phyloP scores from a whole-genome alignment of 2,329 filamentous ascomycete species.

The Aspergillus thermomutatus region DNA sequence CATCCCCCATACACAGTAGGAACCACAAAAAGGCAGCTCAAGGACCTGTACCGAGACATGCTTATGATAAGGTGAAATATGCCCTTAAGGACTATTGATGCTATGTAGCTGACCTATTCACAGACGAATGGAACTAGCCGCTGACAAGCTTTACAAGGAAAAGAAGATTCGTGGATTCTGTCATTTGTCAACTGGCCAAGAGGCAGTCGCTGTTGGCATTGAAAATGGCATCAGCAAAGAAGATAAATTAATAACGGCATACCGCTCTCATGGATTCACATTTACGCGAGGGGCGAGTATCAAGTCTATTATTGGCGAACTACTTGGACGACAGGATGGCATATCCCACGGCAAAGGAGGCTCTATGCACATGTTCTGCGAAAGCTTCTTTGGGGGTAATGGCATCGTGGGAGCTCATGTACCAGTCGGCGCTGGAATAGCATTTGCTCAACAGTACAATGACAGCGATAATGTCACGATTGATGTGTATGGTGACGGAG shows the following conservation, averaged over 20 bases:
- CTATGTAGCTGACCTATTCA: neutral
- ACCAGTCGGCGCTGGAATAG: conserved; percentile 88
- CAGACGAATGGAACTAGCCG: conserved; percentile 97
- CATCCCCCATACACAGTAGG: conserved; percentile 84
- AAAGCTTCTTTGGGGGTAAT: conserved; percentile 95
- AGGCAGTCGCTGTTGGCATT: conserved; percentile 92
- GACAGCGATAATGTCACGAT: conserved; percentile 77
- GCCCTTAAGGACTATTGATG: conserved; percentile 7
- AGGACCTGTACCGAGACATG: conserved; percentile 97
- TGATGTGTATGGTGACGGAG: conserved; percentile 91
- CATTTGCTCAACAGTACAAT: conserved; percentile 91
- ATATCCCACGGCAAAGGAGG: conserved; percentile 97
- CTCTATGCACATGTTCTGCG: conserved; percentile 98
- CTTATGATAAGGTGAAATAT: conserved; percentile 70
- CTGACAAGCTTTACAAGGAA: conserved; percentile 96
- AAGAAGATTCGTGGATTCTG: conserved; percentile 99
- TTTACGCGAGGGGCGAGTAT: conserved; percentile 88
- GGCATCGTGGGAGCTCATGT: conserved; percentile 97
- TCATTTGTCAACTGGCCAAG: conserved; percentile 93
- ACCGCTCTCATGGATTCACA: conserved; percentile 95
- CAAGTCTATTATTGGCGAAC: conserved; percentile 87
- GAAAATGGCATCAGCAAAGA: conserved; percentile 86
- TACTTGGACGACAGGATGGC: conserved; percentile 86
- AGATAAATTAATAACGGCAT: conserved; percentile 92
- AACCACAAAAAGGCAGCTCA: conserved; percentile 90